These are phyloP conservation scores for Samsoniella hepiali DNA, from an alignment of 2,329 filamentous ascomycete genomes.

Conservation along the genomic window DNA sequence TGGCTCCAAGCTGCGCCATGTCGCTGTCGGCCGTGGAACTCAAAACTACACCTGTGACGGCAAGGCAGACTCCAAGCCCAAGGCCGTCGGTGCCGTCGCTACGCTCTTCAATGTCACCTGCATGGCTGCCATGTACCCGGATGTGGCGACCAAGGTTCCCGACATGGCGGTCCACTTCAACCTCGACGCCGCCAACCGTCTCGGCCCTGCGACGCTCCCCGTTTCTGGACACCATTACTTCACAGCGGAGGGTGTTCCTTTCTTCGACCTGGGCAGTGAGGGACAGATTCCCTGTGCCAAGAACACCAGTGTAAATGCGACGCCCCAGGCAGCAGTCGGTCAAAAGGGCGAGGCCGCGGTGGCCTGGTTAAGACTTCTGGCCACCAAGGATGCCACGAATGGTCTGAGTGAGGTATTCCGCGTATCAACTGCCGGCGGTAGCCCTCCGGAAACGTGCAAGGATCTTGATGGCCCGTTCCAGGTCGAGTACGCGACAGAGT, in stretches of 20 bases:
- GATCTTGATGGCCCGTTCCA: constrained; percentile 62
- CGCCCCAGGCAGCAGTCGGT: constrained; percentile 57
- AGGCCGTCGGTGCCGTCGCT: constrained; percentile 69
- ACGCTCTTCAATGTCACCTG: constrained; percentile 87
- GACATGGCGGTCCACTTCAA: constrained; percentile 66
- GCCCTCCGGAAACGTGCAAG: constrained; percentile 68
- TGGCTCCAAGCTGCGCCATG: constrained; percentile 67
- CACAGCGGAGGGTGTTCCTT: constrained; percentile 63
- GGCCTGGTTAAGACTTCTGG: constrained; percentile 72
- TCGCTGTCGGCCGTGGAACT: constrained; percentile 82
- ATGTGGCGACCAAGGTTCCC: constrained; percentile 63
- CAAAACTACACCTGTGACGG: constrained; percentile 89
- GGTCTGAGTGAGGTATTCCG: constrained; percentile 75
- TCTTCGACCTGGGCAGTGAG: constrained; percentile 71
- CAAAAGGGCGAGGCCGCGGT: constrained; percentile 66
- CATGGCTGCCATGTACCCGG: constrained; percentile 65
- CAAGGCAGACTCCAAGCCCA: constrained; percentile 56
- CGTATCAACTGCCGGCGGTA: constrained; percentile 78
- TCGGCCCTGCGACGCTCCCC: constrained; percentile 57
- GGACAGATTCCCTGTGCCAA: constrained; percentile 61
- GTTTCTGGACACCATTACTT: constrained; percentile 83
- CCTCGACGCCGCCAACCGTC: constrained; percentile 41
- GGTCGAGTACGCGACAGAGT: constrained; percentile 80
- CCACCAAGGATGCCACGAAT: constrained; percentile 51
- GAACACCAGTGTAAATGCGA: constrained; percentile 59